Base-by-base conservation (phyloP, 2,329 filamentous ascomycete species). In the Thielaviopsis musarum region DNA sequence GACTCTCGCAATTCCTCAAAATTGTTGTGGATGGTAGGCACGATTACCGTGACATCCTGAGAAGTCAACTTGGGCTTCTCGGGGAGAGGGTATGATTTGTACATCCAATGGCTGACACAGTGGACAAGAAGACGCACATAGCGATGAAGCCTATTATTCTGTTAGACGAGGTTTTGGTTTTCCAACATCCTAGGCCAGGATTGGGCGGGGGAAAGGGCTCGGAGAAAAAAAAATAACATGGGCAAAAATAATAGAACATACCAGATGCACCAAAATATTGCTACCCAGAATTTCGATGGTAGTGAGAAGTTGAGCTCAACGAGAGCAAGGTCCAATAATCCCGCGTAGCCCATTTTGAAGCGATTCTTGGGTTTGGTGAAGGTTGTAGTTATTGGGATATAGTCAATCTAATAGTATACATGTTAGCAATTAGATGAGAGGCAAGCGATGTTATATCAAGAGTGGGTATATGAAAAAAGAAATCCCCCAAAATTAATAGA, bases 11-110 rank as follows among this genome's bases (percentile, higher is more conserved):
- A 77, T 68, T 94, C 88, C 66, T 90, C 84, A 62, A 91, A 89
- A 63, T 83, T 84, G 62, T 90, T 88, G 68, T 94, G 88, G 64
- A 97, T 90, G 12, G 91, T 94, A 7, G 91, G 91, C 62, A 96
- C 87, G 66, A 97, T 88, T 64, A 96, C 89, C 5, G 91, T 95
- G 66, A 95, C 90, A 79, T 97, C 88, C 65, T 87, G 74, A 38
- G 83, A 80, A 28, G 83, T 88, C 69, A 90, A 84, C 52, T 77
- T 83, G n/a, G 91, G 89, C 63, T 89, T 87, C 61, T 82, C 81
- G 49, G 89, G 86, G 59, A 91, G 85, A 51, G 87, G 87, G 63
- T 90, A 87, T 26, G 91, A 90, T 71, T 83, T 87, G 74, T 95
- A 95, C 12, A 77, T 77, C 87, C 88, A 93, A 70, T 94, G 91